Evolutionary conservation across 345 rosid genomes (phyloP).

Genomic region (Arabidopsis arenosa): DNA sequence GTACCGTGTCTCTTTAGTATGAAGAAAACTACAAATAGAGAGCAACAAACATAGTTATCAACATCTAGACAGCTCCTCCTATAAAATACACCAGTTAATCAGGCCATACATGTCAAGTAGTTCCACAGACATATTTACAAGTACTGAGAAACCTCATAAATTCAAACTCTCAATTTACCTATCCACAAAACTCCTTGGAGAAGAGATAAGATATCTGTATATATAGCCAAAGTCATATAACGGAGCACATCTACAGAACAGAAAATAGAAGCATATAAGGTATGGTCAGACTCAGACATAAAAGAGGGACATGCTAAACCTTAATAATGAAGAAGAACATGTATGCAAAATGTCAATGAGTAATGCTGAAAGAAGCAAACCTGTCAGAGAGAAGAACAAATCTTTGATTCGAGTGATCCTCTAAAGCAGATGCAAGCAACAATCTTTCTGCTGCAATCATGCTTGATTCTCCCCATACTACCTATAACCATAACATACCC

Average conservation of each 20-base stretch:
- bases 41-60: slow-evolving; percentile 5
- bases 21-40: slow-evolving; percentile 65
- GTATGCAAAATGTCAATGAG: too few species aligned
- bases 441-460: slow-evolving; percentile 91
- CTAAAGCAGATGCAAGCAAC: slow-evolving; percentile 72
- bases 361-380: slow-evolving; percentile 45
- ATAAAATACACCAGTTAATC: slow-evolving; percentile 27
- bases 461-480: slow-evolving; percentile 86
- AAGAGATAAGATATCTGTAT: slow-evolving; percentile 79
- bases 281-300: too few species aligned
- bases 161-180: slow-evolving; percentile 65
- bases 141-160: slow-evolving; percentile 50
- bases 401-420: slow-evolving; percentile 82
- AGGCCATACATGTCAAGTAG: slow-evolving; percentile 17
- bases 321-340: not conserved
- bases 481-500: slow-evolving; percentile 51
- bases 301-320: too few species aligned
- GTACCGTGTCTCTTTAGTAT: slow-evolving; percentile 71
- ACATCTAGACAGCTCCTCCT: slow-evolving; percentile 13
- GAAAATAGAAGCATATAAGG: slow-evolving; percentile 15
- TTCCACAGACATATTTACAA: not conserved
- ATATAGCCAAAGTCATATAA: slow-evolving; percentile 83
- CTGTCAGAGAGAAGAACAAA: slow-evolving; percentile 94
- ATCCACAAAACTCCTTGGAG: slow-evolving; percentile 91
- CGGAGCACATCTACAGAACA: slow-evolving; percentile 82